A percentile compares a stretch with the other conserved stretches of the same genome.
Evolutionary conservation across 345 rosid species (phyloP).

Genomic region (Nephelium lappaceum): DNA sequence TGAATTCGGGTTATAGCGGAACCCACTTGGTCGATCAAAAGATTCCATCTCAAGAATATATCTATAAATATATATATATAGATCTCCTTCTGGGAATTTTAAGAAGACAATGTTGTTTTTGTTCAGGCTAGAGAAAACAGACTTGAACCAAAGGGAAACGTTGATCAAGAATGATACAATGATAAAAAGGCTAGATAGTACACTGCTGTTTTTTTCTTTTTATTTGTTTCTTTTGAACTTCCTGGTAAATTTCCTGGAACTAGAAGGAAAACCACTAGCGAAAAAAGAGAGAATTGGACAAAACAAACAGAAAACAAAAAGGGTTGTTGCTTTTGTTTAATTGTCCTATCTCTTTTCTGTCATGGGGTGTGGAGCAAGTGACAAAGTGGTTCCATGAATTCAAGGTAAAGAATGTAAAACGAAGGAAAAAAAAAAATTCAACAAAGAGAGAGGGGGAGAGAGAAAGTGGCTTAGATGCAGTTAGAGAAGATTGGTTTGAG

Average conservation of each 20-base stretch:
- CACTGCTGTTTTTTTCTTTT: neutral
- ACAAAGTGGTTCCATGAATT: constrained; percentile 46
- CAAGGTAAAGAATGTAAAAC: constrained; percentile 35
- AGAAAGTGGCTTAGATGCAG: constrained; percentile 11
- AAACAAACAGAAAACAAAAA: constrained; percentile 9
- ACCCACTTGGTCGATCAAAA: constrained; percentile 50
- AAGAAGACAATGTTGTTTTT: neutral
- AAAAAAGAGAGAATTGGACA: neutral
- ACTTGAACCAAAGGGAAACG: constrained; percentile 4
- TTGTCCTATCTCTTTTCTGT: neutral
- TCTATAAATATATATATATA: too few relatives aligned
- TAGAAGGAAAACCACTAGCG: neutral
- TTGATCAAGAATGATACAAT: neutral
- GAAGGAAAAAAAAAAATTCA: neutral
- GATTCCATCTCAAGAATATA: constrained; percentile 46
- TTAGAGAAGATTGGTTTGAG: constrained; percentile 33
- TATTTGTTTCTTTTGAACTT: neutral
- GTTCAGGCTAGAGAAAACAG: neutral
- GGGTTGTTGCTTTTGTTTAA: constrained; percentile 16
- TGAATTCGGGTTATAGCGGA: constrained; percentile 38
- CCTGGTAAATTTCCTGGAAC: neutral
- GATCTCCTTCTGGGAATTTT: too few relatives aligned
- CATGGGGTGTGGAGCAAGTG: constrained; percentile 22
- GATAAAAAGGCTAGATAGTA: neutral
- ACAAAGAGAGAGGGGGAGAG: constrained; percentile 14